phyloP scores from a whole-genome alignment of 352 stramenopile species.

The Phytophthora quininea region DNA sequence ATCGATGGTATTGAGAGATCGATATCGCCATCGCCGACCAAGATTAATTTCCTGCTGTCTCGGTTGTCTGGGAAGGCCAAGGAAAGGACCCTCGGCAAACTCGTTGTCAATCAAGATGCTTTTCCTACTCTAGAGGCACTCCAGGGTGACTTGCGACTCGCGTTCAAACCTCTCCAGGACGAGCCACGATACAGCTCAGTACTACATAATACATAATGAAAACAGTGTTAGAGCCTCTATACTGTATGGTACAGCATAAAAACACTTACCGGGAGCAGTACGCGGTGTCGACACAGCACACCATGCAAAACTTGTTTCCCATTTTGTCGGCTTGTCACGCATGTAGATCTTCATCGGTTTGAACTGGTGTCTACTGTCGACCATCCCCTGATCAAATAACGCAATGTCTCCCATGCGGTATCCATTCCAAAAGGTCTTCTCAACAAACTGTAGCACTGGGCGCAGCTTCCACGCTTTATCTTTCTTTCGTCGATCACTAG shows the following conservation, averaged over 20 bases:
- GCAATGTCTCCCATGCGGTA: slow-evolving; percentile 3
- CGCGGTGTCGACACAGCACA: slow-evolving; percentile 6
- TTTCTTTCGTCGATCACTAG: background rate
- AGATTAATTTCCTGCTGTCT: slow-evolving; percentile 22
- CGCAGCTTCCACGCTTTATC: slow-evolving; percentile 19
- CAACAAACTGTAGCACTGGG: slow-evolving; percentile 6
- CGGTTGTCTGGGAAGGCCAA: slow-evolving; percentile 23
- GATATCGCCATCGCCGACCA: slow-evolving; percentile 18
- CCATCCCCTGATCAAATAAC: slow-evolving; percentile 19
- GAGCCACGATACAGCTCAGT: slow-evolving; percentile 10
- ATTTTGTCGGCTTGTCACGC: slow-evolving; percentile 13
- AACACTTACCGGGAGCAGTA: slow-evolving; percentile 9
- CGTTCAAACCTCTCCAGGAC: slow-evolving; percentile 1
- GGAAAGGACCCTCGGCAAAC: slow-evolving; percentile 16
- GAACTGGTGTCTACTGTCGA: slow-evolving; percentile 3
- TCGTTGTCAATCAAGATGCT: slow-evolving; percentile 5
- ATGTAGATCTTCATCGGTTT: slow-evolving; percentile 26
- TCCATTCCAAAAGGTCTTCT: slow-evolving; percentile 9
- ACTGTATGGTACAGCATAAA: slow-evolving; percentile 6
- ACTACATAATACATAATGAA: background rate
- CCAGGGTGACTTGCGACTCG: background rate
- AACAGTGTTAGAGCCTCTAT: background rate
- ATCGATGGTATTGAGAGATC: slow-evolving; percentile 24
- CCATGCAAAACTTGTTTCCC: slow-evolving; percentile 27
- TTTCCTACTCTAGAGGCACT: slow-evolving; percentile 17